These are phyloP conservation scores for Aristolochia contorta DNA, from an alignment of 164 flowering plant species.

Conservation along the genomic window DNA sequence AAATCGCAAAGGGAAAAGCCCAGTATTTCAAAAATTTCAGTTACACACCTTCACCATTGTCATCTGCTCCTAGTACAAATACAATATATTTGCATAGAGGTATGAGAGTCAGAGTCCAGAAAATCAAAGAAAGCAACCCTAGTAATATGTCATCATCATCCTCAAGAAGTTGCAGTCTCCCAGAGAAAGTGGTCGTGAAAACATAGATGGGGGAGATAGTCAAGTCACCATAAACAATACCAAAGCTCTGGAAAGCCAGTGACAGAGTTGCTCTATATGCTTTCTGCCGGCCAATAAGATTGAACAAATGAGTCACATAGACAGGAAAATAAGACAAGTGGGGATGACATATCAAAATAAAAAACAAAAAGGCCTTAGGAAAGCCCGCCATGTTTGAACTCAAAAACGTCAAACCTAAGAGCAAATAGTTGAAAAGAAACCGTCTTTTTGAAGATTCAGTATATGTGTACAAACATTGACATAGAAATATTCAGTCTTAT, in stretches of 20 bases:
- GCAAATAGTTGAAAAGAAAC: too few relatives aligned
- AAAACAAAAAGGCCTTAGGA: too few relatives aligned
- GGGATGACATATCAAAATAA: too few relatives aligned
- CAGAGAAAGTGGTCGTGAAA: constrained; percentile 29
- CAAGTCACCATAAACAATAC: constrained; percentile 36
- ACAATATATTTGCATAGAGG: constrained; percentile 31
- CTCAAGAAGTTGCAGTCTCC: constrained; percentile 12
- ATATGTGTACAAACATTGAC: too few relatives aligned
- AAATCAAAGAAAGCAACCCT: constrained; percentile 31
- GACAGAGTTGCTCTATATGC: constrained; percentile 13
- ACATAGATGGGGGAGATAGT: constrained; percentile 33
- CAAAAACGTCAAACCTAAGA: too few relatives aligned
- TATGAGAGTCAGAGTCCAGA: constrained; percentile 35
- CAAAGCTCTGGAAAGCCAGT: constrained; percentile 35
- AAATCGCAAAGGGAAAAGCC: too few relatives aligned
- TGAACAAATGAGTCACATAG: not conserved
- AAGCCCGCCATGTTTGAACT: too few relatives aligned
- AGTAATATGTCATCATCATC: constrained; percentile 21
- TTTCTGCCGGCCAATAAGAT: constrained; percentile 9
- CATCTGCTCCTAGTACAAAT: constrained; percentile 34
- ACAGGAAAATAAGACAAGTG: not conserved
- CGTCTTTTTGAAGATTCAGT: too few relatives aligned
- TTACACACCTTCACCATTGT: constrained; percentile 34
- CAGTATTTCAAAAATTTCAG: not conserved
- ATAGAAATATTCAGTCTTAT: too few relatives aligned